Conservation (phyloP, 2,329 filamentous ascomycete species). For the Chrysoporthe cubensis region DNA sequence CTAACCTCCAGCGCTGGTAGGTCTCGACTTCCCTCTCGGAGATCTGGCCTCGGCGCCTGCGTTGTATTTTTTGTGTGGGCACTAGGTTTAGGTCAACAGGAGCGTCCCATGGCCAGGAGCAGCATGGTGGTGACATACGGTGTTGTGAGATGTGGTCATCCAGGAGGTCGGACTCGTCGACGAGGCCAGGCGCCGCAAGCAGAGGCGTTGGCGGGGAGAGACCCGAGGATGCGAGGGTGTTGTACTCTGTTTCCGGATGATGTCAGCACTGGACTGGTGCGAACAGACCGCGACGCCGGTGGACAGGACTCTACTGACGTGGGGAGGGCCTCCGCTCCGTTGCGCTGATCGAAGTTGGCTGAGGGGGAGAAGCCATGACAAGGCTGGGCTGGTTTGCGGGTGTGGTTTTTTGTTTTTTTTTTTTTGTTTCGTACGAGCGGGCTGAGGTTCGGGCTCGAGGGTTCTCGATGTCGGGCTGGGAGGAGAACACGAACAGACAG, state of each 20-base stretch:
- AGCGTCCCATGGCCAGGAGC: not conserved
- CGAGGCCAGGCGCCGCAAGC: conserved; percentile 9
- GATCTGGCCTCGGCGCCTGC: conserved; percentile 17
- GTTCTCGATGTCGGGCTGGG: not conserved
- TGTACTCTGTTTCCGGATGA: conserved; percentile 3
- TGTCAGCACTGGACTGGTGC: conserved; percentile 6
- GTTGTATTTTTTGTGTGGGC: conserved; percentile 10
- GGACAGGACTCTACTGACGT: conserved; percentile 2
- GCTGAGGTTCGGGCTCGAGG: not conserved
- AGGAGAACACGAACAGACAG: not conserved
- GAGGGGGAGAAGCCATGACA: conserved; percentile 20
- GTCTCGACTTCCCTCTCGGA: conserved; percentile 16
- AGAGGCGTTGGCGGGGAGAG: conserved; percentile 6
- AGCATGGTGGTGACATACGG: not conserved
- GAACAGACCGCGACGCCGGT: not conserved
- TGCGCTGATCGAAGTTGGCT: conserved; percentile 13
- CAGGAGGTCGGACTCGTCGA: conserved; percentile 18
- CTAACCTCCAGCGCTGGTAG: conserved; percentile 18
- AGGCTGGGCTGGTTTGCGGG: not conserved
- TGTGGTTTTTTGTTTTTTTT: not conserved
- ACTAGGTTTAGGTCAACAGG: conserved; percentile 2
- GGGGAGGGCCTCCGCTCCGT: conserved; percentile 14
- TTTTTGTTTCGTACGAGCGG: too few relatives aligned
- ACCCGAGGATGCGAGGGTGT: conserved; percentile 9
- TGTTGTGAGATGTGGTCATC: conserved; percentile 14